Base-by-base conservation (phyloP, 257 asterid species). In the Solanum bukasovii region DNA sequence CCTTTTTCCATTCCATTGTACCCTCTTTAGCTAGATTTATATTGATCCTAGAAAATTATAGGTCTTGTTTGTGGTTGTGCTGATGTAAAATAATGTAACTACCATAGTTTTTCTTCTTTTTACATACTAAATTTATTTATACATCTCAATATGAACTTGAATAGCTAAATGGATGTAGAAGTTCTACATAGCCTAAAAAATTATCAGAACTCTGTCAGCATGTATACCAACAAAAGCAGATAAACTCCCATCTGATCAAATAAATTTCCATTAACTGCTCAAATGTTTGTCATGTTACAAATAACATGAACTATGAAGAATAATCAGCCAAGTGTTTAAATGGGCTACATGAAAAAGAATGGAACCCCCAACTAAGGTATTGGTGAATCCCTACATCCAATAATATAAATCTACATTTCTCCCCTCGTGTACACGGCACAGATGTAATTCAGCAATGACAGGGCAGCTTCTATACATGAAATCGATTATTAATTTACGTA, bases 381-480 rank as follows among this genome's bases (percentile, higher is more conserved):
- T 49, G 61, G 40, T 84, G 79, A 77, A 27, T 70, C 83, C n/a
- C 42, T 67, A 68, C 78, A 59, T 88, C 82, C 91, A 78, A 85
- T 33, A 84, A 87, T 89, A 73, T 59, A 84, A 90, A 90, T 88
- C 91, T 89, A 87, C 91, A 90, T 90, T 89, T 89, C 89, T 89
- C 90, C 88, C 87, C 90, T 87, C 68, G 92, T 91, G 90, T 92
- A 90, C 92, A 91, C 73, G 63, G 90, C 90, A 11, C 86, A 77
- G 73, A 89, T 90, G 88, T 89, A 87, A 84, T 91, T 93, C 90
- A 85, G 72, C 63, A 91, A 91, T 38, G 88, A 89, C 90, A 89
- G 93, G 96, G 93, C 86, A 40, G 88, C 87, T 89, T 92, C 93
- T 92, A 93, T 93, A 93, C 96, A 93, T 56, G 89, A 91, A 91